Conservation (phyloP, 2,329 filamentous ascomycete species). For the Aspergillus puulaauensis region DNA sequence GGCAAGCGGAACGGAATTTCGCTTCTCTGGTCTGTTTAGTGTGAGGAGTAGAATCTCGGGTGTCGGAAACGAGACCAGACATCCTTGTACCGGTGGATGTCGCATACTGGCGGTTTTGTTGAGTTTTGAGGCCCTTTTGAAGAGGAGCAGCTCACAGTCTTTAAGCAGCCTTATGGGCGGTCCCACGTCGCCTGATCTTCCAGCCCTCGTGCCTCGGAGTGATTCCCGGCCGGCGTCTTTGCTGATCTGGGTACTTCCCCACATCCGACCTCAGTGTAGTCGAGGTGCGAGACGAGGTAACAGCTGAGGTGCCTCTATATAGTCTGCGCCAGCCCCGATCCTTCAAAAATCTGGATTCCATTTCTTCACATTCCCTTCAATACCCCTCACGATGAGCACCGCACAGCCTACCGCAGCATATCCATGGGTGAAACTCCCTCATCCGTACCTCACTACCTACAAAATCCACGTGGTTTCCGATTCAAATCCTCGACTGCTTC, state of each 20-base stretch:
- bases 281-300: neutral
- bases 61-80: conserved; percentile 42
- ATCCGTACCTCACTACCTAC: conserved; percentile 49
- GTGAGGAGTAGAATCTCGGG: conserved; percentile 43
- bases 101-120: conserved; percentile 1
- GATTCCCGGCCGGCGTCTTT: neutral
- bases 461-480: conserved; percentile 32
- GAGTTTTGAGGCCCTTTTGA: neutral
- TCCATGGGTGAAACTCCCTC: conserved; percentile 46
- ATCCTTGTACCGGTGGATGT: conserved; percentile 20
- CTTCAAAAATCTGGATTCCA: neutral
- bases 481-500: conserved; percentile 26
- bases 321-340: neutral
- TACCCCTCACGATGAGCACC: neutral
- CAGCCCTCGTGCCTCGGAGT: neutral
- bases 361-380: neutral
- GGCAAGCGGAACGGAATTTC: conserved; percentile 44
- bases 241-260: neutral
- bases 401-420: conserved; percentile 17
- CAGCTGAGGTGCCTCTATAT: neutral
- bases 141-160: neutral
- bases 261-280: neutral
- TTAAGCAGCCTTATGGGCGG: neutral
- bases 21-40: conserved; percentile 40
- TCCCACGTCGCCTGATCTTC: neutral